Evolutionary conservation across 768 basidiomycete genomes (phyloP), one percentile per base, ranked within the genome.

Genomic region (Megacollybia marginata): DNA sequence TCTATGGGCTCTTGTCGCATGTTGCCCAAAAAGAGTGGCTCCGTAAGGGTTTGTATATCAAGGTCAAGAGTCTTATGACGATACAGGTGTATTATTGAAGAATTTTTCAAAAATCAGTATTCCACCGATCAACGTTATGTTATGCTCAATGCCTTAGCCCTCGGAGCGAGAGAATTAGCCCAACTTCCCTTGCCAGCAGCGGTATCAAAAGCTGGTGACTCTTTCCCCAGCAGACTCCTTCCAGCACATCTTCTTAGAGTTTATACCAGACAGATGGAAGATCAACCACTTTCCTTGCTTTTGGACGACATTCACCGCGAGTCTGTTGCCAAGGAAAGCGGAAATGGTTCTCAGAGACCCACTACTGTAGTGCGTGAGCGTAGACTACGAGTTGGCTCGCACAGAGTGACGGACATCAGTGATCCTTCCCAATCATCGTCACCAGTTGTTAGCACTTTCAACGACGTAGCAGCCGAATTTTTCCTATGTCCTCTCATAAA

Each of bases 101-200:
- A 96, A 59, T 94, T 92, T 65, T 99, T 98, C 71, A 84, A 84
- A 56, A 88, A 87, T 44, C 91, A 95, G 55, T 96, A 95, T 65
- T 94, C 96, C 0, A 78, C 80, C 15, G 76, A 83, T 31, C 93
- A 97, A 57, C 84, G 94, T 8, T 88, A 80, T 53, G 78, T 81
- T 9, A 91, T 93, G 55, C 74, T 98, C 18, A 92, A 88, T 53
- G 86, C 92, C 1, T 70, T 99, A 10, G 91, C 89, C 0, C 65
- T 93, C 33, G 91, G 91, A 6, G 89, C 91, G 7, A 74, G 90
- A 50, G 94, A 97, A 62, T 69, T 96, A 6, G 88, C 70, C 55
- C 72, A 69, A 59, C 54, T 78, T 59, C 56, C 72, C 51, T 42
- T 75, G 53, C 58, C 75, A 43, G 52, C 60, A n/a, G 65, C 52